Evolutionary conservation across 257 asterid species (phyloP).

Genomic region (Capsicum chinense): DNA sequence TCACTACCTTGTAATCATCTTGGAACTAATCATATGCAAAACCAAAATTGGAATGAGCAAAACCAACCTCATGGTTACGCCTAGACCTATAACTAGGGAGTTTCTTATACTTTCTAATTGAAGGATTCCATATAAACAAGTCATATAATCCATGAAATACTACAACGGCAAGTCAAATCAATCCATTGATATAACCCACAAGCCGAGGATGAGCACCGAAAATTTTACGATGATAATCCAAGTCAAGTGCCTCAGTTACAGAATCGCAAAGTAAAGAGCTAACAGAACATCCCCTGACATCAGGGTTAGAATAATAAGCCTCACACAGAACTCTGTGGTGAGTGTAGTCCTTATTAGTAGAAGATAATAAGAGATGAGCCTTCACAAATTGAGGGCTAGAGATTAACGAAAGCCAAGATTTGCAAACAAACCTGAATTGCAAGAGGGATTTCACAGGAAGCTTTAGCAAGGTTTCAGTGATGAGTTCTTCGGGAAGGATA

Average conservation of each 20-base stretch:
- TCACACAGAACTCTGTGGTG: neutral
- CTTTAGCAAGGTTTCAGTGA: too few relatives aligned
- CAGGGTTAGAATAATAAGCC: too few relatives aligned
- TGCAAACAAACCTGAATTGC: neutral
- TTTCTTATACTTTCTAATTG: constrained; percentile 40
- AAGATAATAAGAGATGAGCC: neutral
- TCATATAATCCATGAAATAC: constrained; percentile 44
- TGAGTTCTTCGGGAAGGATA: too few relatives aligned
- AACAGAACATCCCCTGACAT: neutral
- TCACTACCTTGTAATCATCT: neutral
- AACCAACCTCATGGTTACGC: neutral
- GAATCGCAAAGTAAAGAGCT: neutral
- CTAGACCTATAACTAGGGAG: constrained; percentile 41
- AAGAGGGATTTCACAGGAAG: too few relatives aligned
- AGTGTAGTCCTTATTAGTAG: neutral
- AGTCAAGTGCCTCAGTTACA: neutral
- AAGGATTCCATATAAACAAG: constrained; percentile 55
- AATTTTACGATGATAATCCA: too few relatives aligned
- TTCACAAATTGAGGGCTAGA: neutral
- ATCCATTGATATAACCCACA: too few relatives aligned
- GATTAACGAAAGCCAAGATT: neutral
- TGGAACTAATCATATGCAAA: constrained; percentile 32
- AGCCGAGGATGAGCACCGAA: too few relatives aligned
- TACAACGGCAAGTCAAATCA: too few relatives aligned
- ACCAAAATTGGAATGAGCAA: constrained; percentile 34